Evolutionary conservation across 352 stramenopile species (phyloP).

Genomic region (Globisporangium nagaii): DNA sequence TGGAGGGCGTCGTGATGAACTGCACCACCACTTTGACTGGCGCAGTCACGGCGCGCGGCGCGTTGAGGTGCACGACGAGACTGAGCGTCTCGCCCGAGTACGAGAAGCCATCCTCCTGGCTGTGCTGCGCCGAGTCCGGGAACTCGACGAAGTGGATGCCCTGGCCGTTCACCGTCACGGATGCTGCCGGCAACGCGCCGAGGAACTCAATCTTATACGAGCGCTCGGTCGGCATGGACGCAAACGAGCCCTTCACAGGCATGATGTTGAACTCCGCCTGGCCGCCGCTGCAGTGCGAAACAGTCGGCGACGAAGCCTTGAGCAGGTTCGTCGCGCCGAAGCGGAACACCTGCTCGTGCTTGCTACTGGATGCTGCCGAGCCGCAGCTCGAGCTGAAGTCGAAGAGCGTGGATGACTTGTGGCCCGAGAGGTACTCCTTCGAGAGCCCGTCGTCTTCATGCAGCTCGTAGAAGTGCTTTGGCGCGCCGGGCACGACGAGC

Average conservation of each 20-base stretch:
- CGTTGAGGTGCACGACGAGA: slow-evolving; percentile 14
- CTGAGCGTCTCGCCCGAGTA: slow-evolving; percentile 20
- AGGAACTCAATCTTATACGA: slow-evolving; percentile 22
- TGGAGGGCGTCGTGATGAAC: slow-evolving; percentile 9
- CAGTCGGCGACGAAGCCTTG: not conserved
- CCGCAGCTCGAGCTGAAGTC: slow-evolving; percentile 11
- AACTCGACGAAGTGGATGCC: slow-evolving; percentile 9
- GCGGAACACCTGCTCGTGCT: slow-evolving; percentile 5
- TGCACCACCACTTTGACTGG: slow-evolving; percentile 4
- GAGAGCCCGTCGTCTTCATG: slow-evolving; percentile 32
- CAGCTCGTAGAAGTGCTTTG: slow-evolving; percentile 11
- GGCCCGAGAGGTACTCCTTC: slow-evolving; percentile 15
- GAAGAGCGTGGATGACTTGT: slow-evolving; percentile 11
- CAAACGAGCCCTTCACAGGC: slow-evolving; percentile 16
- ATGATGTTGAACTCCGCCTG: slow-evolving; percentile 15
- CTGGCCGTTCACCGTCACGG: slow-evolving; percentile 17
- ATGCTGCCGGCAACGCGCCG: slow-evolving; percentile 9
- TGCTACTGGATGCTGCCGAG: too few species aligned
- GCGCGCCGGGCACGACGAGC: slow-evolving; percentile 14
- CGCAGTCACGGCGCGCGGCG: not conserved
- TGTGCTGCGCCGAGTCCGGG: not conserved
- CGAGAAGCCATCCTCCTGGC: slow-evolving; percentile 9
- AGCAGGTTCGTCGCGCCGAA: slow-evolving; percentile 6
- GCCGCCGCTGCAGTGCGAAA: slow-evolving; percentile 9
- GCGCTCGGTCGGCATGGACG: slow-evolving; percentile 1